Base-by-base conservation (phyloP, 2,329 filamentous ascomycete genomes). In the Chrysoporthe puriensis region DNA sequence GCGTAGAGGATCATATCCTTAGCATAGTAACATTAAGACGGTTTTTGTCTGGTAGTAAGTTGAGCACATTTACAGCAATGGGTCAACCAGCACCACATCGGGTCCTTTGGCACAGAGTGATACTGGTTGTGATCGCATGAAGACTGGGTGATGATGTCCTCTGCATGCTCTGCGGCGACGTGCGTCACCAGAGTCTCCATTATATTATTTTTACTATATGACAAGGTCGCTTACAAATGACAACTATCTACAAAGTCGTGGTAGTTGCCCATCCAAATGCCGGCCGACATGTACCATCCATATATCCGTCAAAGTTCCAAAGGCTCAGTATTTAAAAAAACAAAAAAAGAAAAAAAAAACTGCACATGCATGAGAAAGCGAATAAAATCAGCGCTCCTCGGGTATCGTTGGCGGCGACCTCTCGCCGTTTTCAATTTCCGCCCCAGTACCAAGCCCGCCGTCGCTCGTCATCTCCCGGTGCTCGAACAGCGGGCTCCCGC, bases 381-480 rank as follows among this genome's bases (percentile, higher is more conserved):
- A 32, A 8, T 5, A 46, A 34, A 13, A 8, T 46, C 59, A 57
- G 16, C 26, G 11, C 42, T 61, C 42, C 57, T 44, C 42, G 36
- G 57, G 36, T 60, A 60, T 60, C 42, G 57, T 57, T 40, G 16
- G 34, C 54, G 32, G 14, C 14, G 54, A 11, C 54, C 54, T n/a
- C 11, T 57, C 54, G 6, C 34, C 34, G 16, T 46, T 4, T n/a
- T 13, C 11, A 46, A 13, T 13, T 13, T 13, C 44, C 44, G 18
- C 14, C 44, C 16, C 34, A 18, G 14, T 32, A 56, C 32, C 32
- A 48, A 21, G 42, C 50, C 26, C 64, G n/a, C 56, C 61, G 43
- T 63, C 67, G 21, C 61, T 21, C 34, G 60, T 43, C 18, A 57
- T 34, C 61, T 69, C 67, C 7, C 63, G 36, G 36, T 69, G 67